A percentile compares a stretch with the other conserved stretches of the same genome.
Evolutionary conservation across 139 green algal genomes (phyloP).

Genomic region (Micromonas commoda): DNA sequence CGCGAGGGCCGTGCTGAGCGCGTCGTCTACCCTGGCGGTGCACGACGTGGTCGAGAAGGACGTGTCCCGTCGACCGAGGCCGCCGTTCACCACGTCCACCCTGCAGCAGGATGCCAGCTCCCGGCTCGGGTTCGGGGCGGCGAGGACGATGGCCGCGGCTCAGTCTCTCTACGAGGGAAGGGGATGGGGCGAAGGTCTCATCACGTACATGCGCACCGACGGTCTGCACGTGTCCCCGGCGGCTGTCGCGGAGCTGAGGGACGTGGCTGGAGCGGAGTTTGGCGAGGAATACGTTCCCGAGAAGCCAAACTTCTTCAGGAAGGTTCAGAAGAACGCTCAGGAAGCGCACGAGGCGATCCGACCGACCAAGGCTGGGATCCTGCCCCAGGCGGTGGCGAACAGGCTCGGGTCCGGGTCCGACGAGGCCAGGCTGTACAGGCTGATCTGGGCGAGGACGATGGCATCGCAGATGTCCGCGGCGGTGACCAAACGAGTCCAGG

Average conservation of each 20-base stretch:
- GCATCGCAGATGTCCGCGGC: conserved; percentile 70
- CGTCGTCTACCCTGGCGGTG: conserved; percentile 29
- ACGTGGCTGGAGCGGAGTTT: conserved; percentile 31
- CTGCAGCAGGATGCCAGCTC: conserved; percentile 75
- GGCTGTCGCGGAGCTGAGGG: conserved; percentile 45
- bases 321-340: conserved; percentile 42
- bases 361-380: conserved; percentile 49
- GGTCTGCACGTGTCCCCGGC: conserved; percentile 52
- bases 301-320: conserved; percentile 28
- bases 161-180: conserved; percentile 83
- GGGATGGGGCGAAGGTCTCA: conserved; percentile 63
- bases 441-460: conserved; percentile 75
- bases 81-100: conserved; percentile 80
- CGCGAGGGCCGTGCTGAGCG: conserved; percentile 30
- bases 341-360: conserved; percentile 92
- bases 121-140: conserved; percentile 57
- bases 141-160: conserved; percentile 72
- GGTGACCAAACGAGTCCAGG: conserved; percentile 38
- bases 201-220: conserved; percentile 96
- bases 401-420: conserved; percentile 4
- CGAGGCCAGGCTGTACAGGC: conserved; percentile 61
- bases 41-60: conserved; percentile 31
- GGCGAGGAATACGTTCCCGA: conserved; percentile 41
- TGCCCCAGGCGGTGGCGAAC: not conserved
- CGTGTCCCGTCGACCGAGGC: conserved; percentile 45